phyloP scores from a whole-genome alignment of 78 protist genomes.

The Emiliania huxleyi region DNA sequence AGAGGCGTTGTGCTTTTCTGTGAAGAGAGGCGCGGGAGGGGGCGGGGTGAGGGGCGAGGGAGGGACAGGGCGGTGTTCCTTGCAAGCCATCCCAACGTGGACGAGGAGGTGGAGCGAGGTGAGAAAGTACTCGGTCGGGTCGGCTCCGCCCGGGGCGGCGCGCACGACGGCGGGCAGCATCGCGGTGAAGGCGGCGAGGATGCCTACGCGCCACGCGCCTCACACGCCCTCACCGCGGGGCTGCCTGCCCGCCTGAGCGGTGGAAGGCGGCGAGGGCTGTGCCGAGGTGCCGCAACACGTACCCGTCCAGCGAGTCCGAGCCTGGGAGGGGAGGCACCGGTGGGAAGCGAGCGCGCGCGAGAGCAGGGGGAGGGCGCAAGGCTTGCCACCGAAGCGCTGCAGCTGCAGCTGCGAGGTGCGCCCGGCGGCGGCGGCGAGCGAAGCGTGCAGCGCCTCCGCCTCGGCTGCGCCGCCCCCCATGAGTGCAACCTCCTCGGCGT shows the following conservation, averaged over 20 bases:
- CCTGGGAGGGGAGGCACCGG: no score
- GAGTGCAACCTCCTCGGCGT: not conserved
- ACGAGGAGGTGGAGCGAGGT: constrained; percentile 20
- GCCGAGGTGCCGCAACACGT: not conserved
- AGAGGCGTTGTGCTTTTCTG: no score
- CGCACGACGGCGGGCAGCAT: not conserved
- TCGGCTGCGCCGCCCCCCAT: not conserved
- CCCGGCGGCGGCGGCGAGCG: no score
- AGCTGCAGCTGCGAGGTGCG: not conserved
- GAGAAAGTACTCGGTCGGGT: constrained; percentile 10
- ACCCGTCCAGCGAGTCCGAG: not conserved
- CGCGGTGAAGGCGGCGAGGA: constrained; percentile 25
- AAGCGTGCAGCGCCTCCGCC: not conserved
- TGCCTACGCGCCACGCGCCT: no score
- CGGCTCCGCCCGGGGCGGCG: not conserved
- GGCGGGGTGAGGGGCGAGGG: no score
- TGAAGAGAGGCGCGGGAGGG: no score
- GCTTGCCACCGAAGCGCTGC: not conserved
- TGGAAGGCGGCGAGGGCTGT: no score
- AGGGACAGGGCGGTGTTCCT: no score
- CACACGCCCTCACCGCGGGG: no score
- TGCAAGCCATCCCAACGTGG: not conserved
- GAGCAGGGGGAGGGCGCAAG: no score
- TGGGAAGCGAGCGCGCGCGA: no score
- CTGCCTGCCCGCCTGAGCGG: no score